Evolutionary conservation across 23 red algal species (phyloP), one percentile per base, ranked within the genome.

Genomic region (Rhodosorus marinus): DNA sequence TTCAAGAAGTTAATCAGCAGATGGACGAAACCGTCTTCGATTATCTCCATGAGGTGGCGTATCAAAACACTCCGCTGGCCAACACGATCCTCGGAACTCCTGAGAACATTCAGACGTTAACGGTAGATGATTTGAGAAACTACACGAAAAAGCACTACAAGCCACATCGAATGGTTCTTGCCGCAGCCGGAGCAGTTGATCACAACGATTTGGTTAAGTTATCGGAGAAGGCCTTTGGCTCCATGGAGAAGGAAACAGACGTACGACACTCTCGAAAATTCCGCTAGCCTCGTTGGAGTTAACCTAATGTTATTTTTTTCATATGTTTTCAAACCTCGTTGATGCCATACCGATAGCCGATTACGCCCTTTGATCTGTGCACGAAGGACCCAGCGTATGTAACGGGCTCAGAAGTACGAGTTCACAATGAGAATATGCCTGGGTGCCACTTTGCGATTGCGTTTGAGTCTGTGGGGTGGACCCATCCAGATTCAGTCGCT

Each of bases 151-250:
- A 66, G 33, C 90, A 98, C 36, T 98, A 98, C 29, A 72, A 84
- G 52, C 90, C 90, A 14, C 90, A 98, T 62, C 78, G 90, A 26
- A 98, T 98, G 90, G 90, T 98, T 22, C 65, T 98, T 24, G 80
- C 74, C 1, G 90, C 62, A 33, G 90, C 81, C 19, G 90, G 90
- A 15, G 79, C 70, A 20, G 51, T 82, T 33, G 72, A 84, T 45
- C 90, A 98, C 51, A 62, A 83, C 31, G 35, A 60, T 26, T 49
- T 98, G 29, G 90, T 84, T 19, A 45, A 77, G 24, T 45, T 86
- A 5, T 79, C 90, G 1, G 54, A 82, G 19, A 66, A 84, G 46
- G 67, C 70, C 17, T 98, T 98, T 56, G 90, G 90, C 25, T 47
- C 36, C 0, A 85, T 98, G 77, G 49, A 29, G 2, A 48, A 51